A percentile compares a stretch with the other conserved stretches of the same genome.
Conservation (phyloP, 2,329 filamentous ascomycete genomes). For the Rachicladosporium sp. region DNA sequence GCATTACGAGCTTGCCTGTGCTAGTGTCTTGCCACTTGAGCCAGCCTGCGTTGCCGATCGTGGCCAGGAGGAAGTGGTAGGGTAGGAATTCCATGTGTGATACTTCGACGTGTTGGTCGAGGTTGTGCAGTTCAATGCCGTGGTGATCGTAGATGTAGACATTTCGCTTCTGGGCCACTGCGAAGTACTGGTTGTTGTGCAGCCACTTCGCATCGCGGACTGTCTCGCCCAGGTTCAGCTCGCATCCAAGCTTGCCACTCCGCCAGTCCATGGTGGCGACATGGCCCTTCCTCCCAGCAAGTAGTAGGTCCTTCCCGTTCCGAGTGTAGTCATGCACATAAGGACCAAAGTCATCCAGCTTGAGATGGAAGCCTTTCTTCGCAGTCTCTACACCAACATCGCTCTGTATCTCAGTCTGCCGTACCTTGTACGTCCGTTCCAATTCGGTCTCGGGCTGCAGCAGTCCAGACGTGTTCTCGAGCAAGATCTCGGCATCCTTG, state of each 20-base stretch:
- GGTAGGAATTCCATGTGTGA: constrained; percentile 91
- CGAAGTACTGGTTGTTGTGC: constrained; percentile 90
- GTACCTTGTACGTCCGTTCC: constrained; percentile 83
- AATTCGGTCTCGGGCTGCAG: constrained; percentile 79
- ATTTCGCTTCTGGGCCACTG: constrained; percentile 90
- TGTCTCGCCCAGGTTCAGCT: constrained; percentile 82
- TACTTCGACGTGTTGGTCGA: constrained; percentile 83
- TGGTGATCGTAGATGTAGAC: constrained; percentile 92
- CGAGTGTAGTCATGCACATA: constrained; percentile 82
- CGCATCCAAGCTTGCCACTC: constrained; percentile 78
- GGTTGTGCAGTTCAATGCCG: constrained; percentile 82
- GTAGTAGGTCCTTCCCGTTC: constrained; percentile 73
- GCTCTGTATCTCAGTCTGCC: constrained; percentile 70
- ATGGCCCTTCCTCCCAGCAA: constrained; percentile 87
- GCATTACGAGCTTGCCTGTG: constrained; percentile 76
- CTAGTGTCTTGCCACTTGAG: constrained; percentile 93
- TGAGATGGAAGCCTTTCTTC: constrained; percentile 86
- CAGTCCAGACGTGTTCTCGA: constrained; percentile 77
- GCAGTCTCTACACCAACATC: constrained; percentile 71
- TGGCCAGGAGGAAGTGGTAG: constrained; percentile 88
- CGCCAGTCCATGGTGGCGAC: constrained; percentile 95
- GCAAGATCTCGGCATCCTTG: constrained; percentile 88
- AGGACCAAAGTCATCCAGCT: constrained; percentile 68
- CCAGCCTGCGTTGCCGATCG: constrained; percentile 68
- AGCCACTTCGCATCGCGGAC: constrained; percentile 82